phyloP scores from a whole-genome alignment of 352 stramenopile species.

The Pythium plurisporium region DNA sequence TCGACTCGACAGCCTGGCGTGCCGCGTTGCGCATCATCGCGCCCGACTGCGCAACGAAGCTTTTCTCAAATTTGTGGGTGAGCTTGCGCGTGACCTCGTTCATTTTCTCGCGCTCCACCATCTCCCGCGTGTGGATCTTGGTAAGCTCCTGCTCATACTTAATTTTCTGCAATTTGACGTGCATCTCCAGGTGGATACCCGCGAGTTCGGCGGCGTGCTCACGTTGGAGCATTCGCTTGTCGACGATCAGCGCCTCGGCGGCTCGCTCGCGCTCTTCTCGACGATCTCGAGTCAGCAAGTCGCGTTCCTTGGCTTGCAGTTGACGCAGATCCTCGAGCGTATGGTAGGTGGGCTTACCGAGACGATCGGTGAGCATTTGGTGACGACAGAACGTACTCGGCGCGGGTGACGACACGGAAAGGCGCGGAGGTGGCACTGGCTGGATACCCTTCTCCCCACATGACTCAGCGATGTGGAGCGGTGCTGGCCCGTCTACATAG shows the following conservation, averaged over 20 bases:
- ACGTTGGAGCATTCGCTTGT: conserved; percentile 59
- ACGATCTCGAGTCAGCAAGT: conserved; percentile 44
- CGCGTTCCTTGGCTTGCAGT: conserved; percentile 28
- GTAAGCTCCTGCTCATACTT: conserved; percentile 52
- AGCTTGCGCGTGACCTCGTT: conserved; percentile 33
- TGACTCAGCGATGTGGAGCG: conserved; percentile 18
- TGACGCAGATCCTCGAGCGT: conserved; percentile 34
- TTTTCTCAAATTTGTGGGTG: conserved; percentile 44
- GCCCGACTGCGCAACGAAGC: conserved; percentile 51
- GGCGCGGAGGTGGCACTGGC: conserved; percentile 4
- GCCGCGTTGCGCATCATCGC: conserved; percentile 65
- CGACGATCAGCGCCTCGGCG: conserved; percentile 59
- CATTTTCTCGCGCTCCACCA: conserved; percentile 49
- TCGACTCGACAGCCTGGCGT: conserved; percentile 33
- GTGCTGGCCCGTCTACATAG: not conserved
- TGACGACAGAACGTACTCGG: conserved; percentile 36
- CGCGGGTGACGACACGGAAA: conserved; percentile 1
- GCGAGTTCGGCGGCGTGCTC: conserved; percentile 55
- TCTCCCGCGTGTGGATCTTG: conserved; percentile 36
- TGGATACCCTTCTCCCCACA: conserved; percentile 13
- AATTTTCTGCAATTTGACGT: conserved; percentile 64
- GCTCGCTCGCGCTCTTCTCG: conserved; percentile 62
- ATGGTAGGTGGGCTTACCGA: conserved; percentile 33
- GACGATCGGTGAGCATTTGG: conserved; percentile 44
- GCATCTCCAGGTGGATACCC: conserved; percentile 53